Evolutionary conservation across 148 eudicot species (phyloP).

Genomic region (Fallopia convolvulus): DNA sequence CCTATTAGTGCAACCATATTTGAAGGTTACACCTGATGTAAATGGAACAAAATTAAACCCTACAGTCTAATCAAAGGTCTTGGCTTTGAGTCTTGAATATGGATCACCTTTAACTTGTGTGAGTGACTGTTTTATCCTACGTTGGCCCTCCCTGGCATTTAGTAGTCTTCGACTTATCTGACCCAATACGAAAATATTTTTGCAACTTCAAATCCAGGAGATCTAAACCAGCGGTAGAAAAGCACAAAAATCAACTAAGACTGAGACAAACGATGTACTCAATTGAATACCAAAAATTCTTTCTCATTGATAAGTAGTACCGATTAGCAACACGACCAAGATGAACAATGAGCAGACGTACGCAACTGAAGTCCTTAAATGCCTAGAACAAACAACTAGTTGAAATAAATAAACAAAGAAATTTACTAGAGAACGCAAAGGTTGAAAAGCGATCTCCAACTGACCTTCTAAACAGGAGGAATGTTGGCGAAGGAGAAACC

Average conservation of each 20-base stretch:
- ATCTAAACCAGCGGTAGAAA: not conserved
- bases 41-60: not conserved
- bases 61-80: not conserved
- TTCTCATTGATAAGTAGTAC: not conserved
- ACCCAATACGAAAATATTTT: not conserved
- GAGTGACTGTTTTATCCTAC: not conserved
- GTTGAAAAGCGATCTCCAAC: not conserved
- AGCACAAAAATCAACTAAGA: not conserved
- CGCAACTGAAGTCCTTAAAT: not conserved
- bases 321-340: not conserved
- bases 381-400: not conserved
- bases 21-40: not conserved
- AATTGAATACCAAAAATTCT: not conserved
- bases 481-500: conserved; percentile 93
- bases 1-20: not conserved
- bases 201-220: not conserved
- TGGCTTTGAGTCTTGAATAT: not conserved
- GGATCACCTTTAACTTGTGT: not conserved
- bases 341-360: not conserved
- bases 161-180: not conserved
- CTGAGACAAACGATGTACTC: not conserved
- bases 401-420: not conserved
- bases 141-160: too few relatives aligned
- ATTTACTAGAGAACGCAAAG: too few relatives aligned
- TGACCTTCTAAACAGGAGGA: conserved; percentile 71